Conservation (phyloP, 192 early-diverging fungal genomes). For the Gigaspora rosea region DNA sequence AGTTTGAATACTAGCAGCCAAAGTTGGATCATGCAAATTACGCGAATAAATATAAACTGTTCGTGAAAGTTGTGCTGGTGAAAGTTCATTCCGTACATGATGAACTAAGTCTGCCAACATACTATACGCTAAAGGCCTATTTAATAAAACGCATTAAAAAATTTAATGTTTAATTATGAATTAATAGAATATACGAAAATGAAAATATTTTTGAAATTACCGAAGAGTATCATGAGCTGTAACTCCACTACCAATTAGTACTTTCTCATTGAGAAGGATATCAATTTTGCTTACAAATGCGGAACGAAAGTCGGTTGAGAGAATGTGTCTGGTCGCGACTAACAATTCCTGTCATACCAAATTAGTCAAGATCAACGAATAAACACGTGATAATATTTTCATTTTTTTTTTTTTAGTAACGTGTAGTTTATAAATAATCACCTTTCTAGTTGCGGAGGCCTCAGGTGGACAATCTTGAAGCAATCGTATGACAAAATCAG, state of each 20-base stretch:
- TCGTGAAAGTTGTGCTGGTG: constrained; percentile 73
- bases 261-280: constrained; percentile 88
- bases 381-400: background rate
- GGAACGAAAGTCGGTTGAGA: constrained; percentile 87
- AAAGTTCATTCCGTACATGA: constrained; percentile 86
- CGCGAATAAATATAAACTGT: constrained; percentile 91
- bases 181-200: constrained; percentile 7
- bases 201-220: constrained; percentile 36
- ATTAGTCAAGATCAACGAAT: background rate
- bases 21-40: constrained; percentile 89
- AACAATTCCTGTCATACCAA: constrained; percentile 73
- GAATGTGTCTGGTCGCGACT: constrained; percentile 91
- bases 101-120: constrained; percentile 96
- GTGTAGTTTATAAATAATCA: constrained; percentile 18
- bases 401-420: background rate
- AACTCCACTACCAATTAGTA: constrained; percentile 90
- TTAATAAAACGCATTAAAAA: background rate
- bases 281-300: constrained; percentile 94
- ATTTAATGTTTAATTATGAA: constrained; percentile 2
- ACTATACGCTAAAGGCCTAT: constrained; percentile 86
- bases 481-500: constrained; percentile 84
- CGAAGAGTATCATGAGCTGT: constrained; percentile 90
- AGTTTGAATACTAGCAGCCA: constrained; percentile 91
- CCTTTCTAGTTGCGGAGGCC: constrained; percentile 88
- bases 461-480: constrained; percentile 94